A percentile compares a stretch with the other conserved stretches of the same genome.
phyloP scores from a whole-genome alignment of 768 basidiomycete species.

The Obba rivulosa region DNA sequence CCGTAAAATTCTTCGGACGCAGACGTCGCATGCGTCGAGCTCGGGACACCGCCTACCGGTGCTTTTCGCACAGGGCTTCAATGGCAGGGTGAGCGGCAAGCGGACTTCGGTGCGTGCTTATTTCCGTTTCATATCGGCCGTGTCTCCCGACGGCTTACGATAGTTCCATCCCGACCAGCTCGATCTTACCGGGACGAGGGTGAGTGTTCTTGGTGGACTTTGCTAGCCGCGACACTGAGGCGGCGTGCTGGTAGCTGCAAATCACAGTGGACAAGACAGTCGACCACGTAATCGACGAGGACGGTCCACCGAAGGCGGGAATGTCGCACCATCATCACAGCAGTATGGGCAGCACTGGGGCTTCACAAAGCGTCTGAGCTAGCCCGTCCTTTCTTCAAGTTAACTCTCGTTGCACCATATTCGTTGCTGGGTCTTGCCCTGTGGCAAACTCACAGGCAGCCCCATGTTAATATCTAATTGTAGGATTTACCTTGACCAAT shows the following conservation, averaged over 20 bases:
- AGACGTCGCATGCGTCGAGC: constrained; percentile 6
- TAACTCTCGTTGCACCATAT: too few relatives aligned
- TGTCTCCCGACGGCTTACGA: constrained; percentile 8
- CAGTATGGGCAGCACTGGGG: too few relatives aligned
- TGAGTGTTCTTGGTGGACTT: constrained; percentile 1
- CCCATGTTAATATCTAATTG: too few relatives aligned
- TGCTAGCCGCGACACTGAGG: neutral
- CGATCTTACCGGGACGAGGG: constrained; percentile 11
- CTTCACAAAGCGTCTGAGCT: too few relatives aligned
- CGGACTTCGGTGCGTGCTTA: constrained; percentile 9
- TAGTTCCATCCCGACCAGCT: constrained; percentile 2
- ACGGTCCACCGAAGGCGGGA: neutral
- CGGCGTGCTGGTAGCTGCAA: constrained; percentile 9
- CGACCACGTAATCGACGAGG: constrained; percentile 18
- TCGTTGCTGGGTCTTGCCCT: too few relatives aligned
- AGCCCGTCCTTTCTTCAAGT: too few relatives aligned
- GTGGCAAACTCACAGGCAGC: too few relatives aligned
- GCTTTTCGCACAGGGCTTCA: constrained; percentile 10
- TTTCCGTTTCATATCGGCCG: neutral
- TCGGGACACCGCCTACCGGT: constrained; percentile 16
- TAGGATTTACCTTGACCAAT: too few relatives aligned
- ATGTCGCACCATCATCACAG: too few relatives aligned
- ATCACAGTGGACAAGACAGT: constrained; percentile 25
- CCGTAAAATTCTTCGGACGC: constrained; percentile 14
- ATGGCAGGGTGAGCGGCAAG: neutral